Percentiles rank a stretch among this genome's conserved stretches.
These are phyloP conservation scores for Mycena rebaudengoi DNA, from an alignment of 768 basidiomycete genomes.

Conservation along the genomic window DNA sequence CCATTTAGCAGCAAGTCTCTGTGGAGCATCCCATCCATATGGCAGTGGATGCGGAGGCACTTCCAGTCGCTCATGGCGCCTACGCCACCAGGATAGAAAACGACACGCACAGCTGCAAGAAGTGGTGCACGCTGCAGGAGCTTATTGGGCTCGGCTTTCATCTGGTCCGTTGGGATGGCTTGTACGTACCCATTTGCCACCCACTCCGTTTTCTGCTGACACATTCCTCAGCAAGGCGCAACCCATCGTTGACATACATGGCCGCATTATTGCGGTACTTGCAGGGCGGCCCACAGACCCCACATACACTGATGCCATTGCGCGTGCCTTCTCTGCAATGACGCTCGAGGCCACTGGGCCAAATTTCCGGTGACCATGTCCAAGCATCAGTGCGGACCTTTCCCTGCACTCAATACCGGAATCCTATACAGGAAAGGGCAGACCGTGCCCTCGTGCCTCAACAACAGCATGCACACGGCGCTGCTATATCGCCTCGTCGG, in stretches of 20 bases:
- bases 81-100: background rate
- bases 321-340: background rate
- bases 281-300: slow-evolving; percentile 17
- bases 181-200: background rate
- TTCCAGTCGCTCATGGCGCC: background rate
- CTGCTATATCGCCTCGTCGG: background rate
- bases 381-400: slow-evolving; percentile 25
- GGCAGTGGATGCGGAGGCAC: too few relatives aligned
- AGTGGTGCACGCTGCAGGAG: background rate
- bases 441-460: background rate
- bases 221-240: background rate
- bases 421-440: slow-evolving; percentile 30
- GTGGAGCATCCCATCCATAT: too few relatives aligned
- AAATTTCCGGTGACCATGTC: too few relatives aligned
- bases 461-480: background rate
- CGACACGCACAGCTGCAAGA: background rate
- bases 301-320: background rate
- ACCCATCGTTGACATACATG: background rate
- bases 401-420: slow-evolving; percentile 17
- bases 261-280: slow-evolving; percentile 5
- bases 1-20: too few relatives aligned
- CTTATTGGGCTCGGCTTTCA: background rate
- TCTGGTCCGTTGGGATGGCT: background rate
- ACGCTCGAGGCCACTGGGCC: background rate
- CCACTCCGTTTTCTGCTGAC: background rate